phyloP scores from a whole-genome alignment of 1,284 basidiomycete species.

The Marasmius sp. region DNA sequence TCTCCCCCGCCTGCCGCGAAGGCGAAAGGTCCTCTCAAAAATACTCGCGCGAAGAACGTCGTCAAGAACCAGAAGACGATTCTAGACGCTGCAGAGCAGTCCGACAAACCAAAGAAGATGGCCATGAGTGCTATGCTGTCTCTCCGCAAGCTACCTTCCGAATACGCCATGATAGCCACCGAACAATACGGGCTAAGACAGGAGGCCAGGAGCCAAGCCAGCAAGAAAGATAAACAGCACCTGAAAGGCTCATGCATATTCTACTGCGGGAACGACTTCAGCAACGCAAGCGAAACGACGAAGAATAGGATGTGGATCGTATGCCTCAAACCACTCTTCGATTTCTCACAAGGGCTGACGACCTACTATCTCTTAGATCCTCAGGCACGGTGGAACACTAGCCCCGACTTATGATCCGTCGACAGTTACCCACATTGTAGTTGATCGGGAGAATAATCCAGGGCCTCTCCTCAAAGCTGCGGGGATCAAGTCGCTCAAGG shows the following conservation, averaged over 20 bases:
- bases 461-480: constrained; percentile 34
- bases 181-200: constrained; percentile 19
- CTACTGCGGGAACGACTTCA: constrained; percentile 58
- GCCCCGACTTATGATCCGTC: constrained; percentile 52
- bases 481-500: constrained; percentile 45
- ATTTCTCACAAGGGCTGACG: constrained; percentile 1
- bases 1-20: constrained; percentile 18
- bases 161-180: constrained; percentile 38
- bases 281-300: constrained; percentile 48
- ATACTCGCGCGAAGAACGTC: too few relatives aligned
- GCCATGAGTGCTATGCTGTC: neutral
- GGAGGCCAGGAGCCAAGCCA: neutral
- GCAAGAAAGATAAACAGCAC: constrained; percentile 25
- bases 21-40: neutral
- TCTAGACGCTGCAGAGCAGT: neutral
- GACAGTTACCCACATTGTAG: constrained; percentile 63
- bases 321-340: constrained; percentile 21
- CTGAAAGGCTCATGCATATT: constrained; percentile 55
- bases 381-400: constrained; percentile 56
- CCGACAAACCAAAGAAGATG: neutral
- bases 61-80: neutral
- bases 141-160: constrained; percentile 5
- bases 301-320: constrained; percentile 61
- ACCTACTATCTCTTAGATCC: constrained; percentile 40
- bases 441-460: constrained; percentile 28